Evolutionary conservation across 106 monocot species (phyloP).

Genomic region (Dioscorea zingiberensis): DNA sequence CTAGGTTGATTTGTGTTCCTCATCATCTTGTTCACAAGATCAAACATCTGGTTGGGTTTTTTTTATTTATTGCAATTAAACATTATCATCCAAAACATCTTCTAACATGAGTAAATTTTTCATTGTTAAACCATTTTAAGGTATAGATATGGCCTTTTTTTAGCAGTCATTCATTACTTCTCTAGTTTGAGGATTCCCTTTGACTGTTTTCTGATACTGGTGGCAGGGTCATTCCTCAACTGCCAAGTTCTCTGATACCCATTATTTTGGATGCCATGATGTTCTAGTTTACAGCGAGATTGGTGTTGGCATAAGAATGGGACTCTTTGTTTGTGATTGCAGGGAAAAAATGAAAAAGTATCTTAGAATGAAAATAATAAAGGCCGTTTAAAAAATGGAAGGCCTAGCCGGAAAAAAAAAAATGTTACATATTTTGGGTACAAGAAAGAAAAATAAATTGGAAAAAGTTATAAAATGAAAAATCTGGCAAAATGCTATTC

Average conservation of each 20-base stretch:
- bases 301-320: too few species aligned
- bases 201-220: constrained; percentile 14
- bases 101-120: too few species aligned
- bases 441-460: neutral
- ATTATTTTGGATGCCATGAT: constrained; percentile 11
- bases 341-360: neutral
- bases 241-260: constrained; percentile 10
- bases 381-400: neutral
- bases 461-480: neutral
- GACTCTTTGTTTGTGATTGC: too few species aligned
- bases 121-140: too few species aligned
- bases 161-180: neutral
- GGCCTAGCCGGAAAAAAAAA: neutral
- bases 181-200: constrained; percentile 5
- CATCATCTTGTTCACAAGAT: too few species aligned
- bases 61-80: too few species aligned
- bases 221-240: constrained; percentile 18
- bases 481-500: too few species aligned
- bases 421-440: neutral
- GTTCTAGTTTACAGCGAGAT: constrained; percentile 4
- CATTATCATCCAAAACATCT: too few species aligned
- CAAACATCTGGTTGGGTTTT: too few species aligned
- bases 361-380: neutral
- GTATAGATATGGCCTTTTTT: too few species aligned
- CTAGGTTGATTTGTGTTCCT: too few species aligned